These are phyloP conservation scores for Kwoniella sp. DNA, from an alignment of 768 basidiomycete species.

Conservation along the genomic window DNA sequence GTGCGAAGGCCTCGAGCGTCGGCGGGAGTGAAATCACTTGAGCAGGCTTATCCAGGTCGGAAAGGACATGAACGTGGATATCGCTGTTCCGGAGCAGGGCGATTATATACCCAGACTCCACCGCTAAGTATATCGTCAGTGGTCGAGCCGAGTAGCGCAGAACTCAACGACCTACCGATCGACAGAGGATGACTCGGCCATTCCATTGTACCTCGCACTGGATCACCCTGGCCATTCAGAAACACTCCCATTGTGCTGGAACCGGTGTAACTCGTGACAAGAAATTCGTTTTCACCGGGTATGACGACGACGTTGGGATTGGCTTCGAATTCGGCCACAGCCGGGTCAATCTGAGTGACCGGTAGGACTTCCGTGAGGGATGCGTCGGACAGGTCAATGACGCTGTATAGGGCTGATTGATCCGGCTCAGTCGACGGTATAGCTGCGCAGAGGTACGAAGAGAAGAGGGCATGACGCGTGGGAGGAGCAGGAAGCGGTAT, in stretches of 20 bases:
- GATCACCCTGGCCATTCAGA: conserved; percentile 76
- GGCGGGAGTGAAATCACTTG: conserved; percentile 62
- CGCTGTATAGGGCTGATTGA: conserved; percentile 56
- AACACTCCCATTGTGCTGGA: conserved; percentile 77
- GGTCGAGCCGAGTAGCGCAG: not conserved
- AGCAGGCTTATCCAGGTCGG: conserved; percentile 56
- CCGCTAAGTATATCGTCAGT: too few relatives aligned
- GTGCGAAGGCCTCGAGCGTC: conserved; percentile 38
- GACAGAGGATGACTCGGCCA: conserved; percentile 75
- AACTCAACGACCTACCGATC: conserved; percentile 56
- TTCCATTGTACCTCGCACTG: conserved; percentile 80
- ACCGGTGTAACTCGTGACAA: conserved; percentile 81
- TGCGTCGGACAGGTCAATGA: conserved; percentile 71
- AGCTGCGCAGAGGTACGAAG: conserved; percentile 40
- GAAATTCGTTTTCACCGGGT: conserved; percentile 67
- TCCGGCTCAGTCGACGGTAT: conserved; percentile 16
- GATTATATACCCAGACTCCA: conserved; percentile 76
- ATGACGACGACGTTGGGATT: conserved; percentile 65
- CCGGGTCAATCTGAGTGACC: conserved; percentile 63
- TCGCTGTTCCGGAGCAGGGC: conserved; percentile 73
- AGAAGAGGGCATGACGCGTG: conserved; percentile 30
- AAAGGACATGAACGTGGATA: conserved; percentile 74
- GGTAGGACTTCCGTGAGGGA: conserved; percentile 71
- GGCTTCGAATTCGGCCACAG: conserved; percentile 27
- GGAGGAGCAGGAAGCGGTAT: conserved; percentile 47